Base-by-base conservation (phyloP, 768 basidiomycete species). In the Collybia sordida region DNA sequence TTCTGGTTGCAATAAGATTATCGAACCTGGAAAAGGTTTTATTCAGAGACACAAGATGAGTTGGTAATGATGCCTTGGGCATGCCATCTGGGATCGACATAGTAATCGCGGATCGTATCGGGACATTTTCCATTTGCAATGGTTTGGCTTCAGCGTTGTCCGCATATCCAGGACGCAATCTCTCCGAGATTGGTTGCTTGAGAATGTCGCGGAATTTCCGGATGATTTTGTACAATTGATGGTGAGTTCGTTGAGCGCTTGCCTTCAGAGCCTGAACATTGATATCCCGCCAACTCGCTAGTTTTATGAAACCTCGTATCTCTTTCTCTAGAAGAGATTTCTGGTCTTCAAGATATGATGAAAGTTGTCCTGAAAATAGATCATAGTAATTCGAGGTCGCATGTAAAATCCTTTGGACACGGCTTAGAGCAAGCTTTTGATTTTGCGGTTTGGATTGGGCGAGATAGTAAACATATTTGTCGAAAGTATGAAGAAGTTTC, bases 261-360 rank as follows among this genome's bases (percentile, higher is more conserved):
- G 89, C 86, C 65, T 88, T 90, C 50, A 99, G 76, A 2, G 97
- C 94, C 55, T 91, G 87, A 8, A 98, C 89, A 60, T 98, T 99
- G 62, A 94, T 74, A 62, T 99, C 97, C 67, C 90, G 97, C 97
- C 97, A 98, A 61, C 94, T 98, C 1, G 97, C 97, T 39, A 99
- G 75, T 66, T 94, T 96, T 73, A 98, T 87, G 63, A 93, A 86
- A 38, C 80, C 84, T 50, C 77, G 81, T 45, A 98, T 79, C 49
- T 95, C 89, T 58, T 84, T 88, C 67, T 98, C 93, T 25, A 97
- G 64, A 0, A 58, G 60, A 0, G 65, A 67, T 43, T 86, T 80
- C 61, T 90, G 85, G 15, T 75, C 66, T 3, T 62, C 57, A 23
- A 97, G 68, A n/a, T 72, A 72, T 2, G 68, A 59, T 2, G 67